These are phyloP conservation scores for Rosa chinensis DNA, from an alignment of 306 rosid species.

Conservation along the genomic window DNA sequence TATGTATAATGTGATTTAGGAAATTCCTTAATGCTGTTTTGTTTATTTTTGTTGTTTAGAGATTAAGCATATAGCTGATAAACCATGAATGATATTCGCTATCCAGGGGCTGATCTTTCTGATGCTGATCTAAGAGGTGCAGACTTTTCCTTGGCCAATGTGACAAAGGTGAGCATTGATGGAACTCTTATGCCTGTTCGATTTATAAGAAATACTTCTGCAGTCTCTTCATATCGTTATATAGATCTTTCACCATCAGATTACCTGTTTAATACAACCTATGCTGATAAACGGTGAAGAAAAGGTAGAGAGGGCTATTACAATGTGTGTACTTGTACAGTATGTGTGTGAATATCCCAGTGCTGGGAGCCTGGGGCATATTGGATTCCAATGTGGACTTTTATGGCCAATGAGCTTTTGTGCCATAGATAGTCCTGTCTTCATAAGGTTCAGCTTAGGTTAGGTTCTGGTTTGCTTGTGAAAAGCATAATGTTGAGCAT, in stretches of 20 bases:
- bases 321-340: neutral
- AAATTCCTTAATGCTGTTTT: neutral
- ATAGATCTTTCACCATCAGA: neutral
- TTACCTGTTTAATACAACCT: neutral
- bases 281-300: neutral
- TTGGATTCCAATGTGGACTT: neutral
- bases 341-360: neutral
- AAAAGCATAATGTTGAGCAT: neutral
- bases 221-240: neutral
- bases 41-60: neutral
- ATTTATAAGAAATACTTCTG: neutral
- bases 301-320: neutral
- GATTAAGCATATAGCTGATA: neutral
- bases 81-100: neutral
- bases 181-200: neutral
- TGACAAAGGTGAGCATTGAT: conserved; percentile 60
- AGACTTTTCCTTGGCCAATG: conserved; percentile 92
- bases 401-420: neutral
- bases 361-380: neutral
- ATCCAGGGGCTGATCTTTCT: conserved; percentile 87
- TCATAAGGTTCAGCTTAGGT: neutral
- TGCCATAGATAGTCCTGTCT: neutral
- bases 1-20: neutral
- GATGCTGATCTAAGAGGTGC: conserved; percentile 88
- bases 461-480: neutral